Conservation (phyloP, 805 yeast genomes). For the Yamadazyma endophytica region DNA sequence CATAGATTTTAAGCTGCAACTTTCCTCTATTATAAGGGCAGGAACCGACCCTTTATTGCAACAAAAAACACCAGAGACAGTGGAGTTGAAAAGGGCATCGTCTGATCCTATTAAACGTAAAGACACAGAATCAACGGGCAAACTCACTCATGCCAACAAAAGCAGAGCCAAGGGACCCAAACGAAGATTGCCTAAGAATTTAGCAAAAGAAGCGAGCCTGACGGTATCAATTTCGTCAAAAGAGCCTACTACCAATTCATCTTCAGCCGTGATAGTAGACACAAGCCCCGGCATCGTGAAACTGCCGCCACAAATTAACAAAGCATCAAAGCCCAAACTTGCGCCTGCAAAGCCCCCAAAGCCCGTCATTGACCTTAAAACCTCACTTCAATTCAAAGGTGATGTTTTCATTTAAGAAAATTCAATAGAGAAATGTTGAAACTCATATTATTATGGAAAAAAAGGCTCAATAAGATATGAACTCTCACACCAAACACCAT, state of each 20-base stretch:
- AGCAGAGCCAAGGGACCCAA: slow-evolving; percentile 49
- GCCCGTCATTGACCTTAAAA: slow-evolving; percentile 6
- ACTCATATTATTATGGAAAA: too few relatives aligned
- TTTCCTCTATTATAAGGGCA: slow-evolving; percentile 25
- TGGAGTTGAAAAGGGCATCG: slow-evolving; percentile 2
- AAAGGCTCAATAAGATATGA: too few relatives aligned
- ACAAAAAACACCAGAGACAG: slow-evolving; percentile 3
- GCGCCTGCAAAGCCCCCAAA: slow-evolving; percentile 8
- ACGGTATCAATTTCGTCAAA: not conserved
- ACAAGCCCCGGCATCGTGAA: not conserved
- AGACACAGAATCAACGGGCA: slow-evolving; percentile 14
- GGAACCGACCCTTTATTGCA: slow-evolving; percentile 20
- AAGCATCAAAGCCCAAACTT: slow-evolving; percentile 7
- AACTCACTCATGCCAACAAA: slow-evolving; percentile 44
- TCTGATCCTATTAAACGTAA: slow-evolving; percentile 6
- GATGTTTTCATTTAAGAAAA: slow-evolving; percentile 13
- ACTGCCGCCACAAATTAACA: not conserved
- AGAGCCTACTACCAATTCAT: too few relatives aligned
- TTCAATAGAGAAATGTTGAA: too few relatives aligned
- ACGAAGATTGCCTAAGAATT: slow-evolving; percentile 38
- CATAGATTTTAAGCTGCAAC: slow-evolving; percentile 16
- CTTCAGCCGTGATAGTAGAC: too few relatives aligned
- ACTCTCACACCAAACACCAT: too few relatives aligned
- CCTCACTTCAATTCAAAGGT: slow-evolving; percentile 10
- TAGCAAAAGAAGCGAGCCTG: slow-evolving; percentile 1